These are phyloP conservation scores for Hortaea sp. DNA, from an alignment of 2,329 filamentous ascomycete genomes.

Conservation along the genomic window DNA sequence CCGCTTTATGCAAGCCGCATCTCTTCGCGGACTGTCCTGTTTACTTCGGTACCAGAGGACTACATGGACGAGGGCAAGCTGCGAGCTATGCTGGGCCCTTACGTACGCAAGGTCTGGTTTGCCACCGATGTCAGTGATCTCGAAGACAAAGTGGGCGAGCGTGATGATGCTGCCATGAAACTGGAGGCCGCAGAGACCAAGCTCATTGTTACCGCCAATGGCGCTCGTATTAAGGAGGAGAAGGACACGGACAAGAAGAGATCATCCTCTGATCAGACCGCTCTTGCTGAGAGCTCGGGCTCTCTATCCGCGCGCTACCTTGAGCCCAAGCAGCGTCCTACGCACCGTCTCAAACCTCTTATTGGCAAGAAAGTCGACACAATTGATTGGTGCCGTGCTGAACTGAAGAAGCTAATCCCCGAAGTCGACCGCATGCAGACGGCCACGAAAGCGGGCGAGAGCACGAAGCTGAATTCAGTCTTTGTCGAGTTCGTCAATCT, in stretches of 20 bases:
- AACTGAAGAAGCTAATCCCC: constrained; percentile 65
- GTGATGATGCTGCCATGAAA: constrained; percentile 68
- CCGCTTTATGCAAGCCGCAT: constrained; percentile 75
- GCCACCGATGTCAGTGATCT: constrained; percentile 66
- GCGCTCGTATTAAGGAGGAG: constrained; percentile 55
- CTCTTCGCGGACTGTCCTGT: constrained; percentile 82
- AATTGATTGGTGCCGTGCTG: constrained; percentile 75
- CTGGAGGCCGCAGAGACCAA: constrained; percentile 81
- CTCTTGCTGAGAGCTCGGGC: constrained; percentile 54
- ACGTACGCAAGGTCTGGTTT: constrained; percentile 78
- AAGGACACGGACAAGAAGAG: constrained; percentile 41
- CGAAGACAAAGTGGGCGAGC: constrained; percentile 69
- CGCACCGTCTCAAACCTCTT: constrained; percentile 61
- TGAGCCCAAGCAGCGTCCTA: constrained; percentile 60
- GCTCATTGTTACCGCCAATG: constrained; percentile 70
- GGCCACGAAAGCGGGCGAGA: constrained; percentile 54
- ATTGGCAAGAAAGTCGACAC: constrained; percentile 87
- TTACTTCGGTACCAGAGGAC: constrained; percentile 69
- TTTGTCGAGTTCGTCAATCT: constrained; percentile 86
- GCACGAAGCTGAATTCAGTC: constrained; percentile 60
- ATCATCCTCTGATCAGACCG: constrained; percentile 30
- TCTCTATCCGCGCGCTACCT: constrained; percentile 67
- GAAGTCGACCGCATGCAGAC: constrained; percentile 59
- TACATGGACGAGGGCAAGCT: constrained; percentile 72
- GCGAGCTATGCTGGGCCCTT: constrained; percentile 67